Conservation (phyloP, 192 early-diverging fungal species). For the Coemansia sp. region DNA sequence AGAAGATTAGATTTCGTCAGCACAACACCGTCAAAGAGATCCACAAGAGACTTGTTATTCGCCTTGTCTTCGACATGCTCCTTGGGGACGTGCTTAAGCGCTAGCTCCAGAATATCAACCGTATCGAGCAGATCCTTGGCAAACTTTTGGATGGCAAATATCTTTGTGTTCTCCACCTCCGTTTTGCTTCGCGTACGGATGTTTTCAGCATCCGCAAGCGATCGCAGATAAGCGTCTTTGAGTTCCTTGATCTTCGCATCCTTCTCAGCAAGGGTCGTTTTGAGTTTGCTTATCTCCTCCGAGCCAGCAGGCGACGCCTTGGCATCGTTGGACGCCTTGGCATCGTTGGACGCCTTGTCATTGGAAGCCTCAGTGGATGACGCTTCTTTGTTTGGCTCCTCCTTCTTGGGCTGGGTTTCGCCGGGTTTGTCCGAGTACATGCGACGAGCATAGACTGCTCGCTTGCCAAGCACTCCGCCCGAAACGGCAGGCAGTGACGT, state of each 20-base stretch:
- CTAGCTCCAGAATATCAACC: constrained; percentile 88
- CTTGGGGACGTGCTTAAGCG: constrained; percentile 85
- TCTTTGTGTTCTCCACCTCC: constrained; percentile 78
- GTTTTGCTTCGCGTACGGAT: constrained; percentile 83
- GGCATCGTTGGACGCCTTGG: constrained; percentile 8
- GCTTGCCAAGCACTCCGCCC: neutral
- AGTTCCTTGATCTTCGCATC: constrained; percentile 56
- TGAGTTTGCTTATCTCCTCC: constrained; percentile 39
- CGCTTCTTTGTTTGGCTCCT: constrained; percentile 5
- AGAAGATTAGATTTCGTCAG: constrained; percentile 88
- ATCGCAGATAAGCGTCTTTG: constrained; percentile 85
- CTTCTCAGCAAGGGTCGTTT: constrained; percentile 40
- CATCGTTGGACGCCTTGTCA: constrained; percentile 9
- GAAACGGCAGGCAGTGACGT: constrained; percentile 3
- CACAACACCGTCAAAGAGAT: constrained; percentile 84
- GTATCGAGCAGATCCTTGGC: constrained; percentile 94
- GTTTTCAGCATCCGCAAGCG: constrained; percentile 97
- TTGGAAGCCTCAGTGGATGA: neutral
- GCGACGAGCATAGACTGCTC: constrained; percentile 20
- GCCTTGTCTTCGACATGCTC: constrained; percentile 58
- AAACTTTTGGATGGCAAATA: constrained; percentile 97
- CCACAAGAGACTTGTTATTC: constrained; percentile 64
- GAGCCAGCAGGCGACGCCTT: constrained; percentile 3
- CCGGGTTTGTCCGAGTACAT: constrained; percentile 43
- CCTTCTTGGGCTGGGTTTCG: constrained; percentile 10